A percentile compares a stretch with the other conserved stretches of the same genome.
Conservation (phyloP, 768 basidiomycete species). For the Boletales sp. region DNA sequence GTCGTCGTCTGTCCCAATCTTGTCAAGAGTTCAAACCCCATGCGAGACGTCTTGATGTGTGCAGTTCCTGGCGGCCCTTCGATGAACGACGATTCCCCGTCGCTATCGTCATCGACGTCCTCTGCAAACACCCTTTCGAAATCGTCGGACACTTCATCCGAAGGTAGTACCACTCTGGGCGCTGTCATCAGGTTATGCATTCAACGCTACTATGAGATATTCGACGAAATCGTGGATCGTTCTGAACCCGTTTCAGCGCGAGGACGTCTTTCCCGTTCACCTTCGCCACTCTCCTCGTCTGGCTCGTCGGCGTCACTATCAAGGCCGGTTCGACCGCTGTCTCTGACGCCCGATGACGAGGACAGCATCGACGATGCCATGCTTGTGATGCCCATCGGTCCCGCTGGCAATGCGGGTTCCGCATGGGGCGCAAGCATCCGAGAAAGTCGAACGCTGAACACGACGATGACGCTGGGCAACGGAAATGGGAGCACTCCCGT, state of each 20-base stretch:
- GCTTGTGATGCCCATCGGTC: constrained; percentile 69
- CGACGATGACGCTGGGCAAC: constrained; percentile 24
- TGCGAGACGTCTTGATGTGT: constrained; percentile 74
- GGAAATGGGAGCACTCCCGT: constrained; percentile 6
- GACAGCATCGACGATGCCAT: constrained; percentile 75
- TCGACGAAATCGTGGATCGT: constrained; percentile 76
- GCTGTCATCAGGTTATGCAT: constrained; percentile 74
- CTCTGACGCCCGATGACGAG: constrained; percentile 49
- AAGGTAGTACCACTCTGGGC: constrained; percentile 64
- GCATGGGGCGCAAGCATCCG: constrained; percentile 5
- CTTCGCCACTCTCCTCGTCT: constrained; percentile 25
- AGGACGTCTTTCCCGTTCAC: constrained; percentile 22
- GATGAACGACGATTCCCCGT: constrained; percentile 27
- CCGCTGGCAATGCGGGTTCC: constrained; percentile 21
- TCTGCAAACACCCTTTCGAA: constrained; percentile 16
- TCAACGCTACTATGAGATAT: constrained; percentile 79
- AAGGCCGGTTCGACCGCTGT: constrained; percentile 19
- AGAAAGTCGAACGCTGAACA: constrained; percentile 12
- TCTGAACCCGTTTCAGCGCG: constrained; percentile 50
- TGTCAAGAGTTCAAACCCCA: constrained; percentile 62
- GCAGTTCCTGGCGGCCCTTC: constrained; percentile 50
- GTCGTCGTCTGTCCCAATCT: constrained; percentile 80
- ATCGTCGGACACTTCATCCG: constrained; percentile 29
- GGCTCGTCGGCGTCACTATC: constrained; percentile 22
- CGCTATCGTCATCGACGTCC: constrained; percentile 13